phyloP scores from a whole-genome alignment of 2,329 filamentous ascomycete species.

The Ampelomyces quisqualis region DNA sequence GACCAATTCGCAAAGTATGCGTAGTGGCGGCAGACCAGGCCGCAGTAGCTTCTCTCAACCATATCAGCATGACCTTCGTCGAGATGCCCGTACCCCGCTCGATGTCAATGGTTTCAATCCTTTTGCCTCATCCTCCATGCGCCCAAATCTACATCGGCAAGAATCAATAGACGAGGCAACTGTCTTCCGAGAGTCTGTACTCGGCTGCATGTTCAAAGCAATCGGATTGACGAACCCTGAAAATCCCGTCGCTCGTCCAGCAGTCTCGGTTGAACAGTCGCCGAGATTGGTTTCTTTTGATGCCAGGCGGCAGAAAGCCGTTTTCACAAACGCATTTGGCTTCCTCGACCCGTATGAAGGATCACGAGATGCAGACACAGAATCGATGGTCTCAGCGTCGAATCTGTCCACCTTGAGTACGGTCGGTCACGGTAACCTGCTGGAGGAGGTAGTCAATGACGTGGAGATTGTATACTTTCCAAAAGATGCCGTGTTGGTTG shows the following conservation, averaged over 20 bases:
- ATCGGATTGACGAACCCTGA: slow-evolving; percentile 76
- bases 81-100: slow-evolving; percentile 50
- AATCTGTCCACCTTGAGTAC: slow-evolving; percentile 52
- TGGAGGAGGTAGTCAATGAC: slow-evolving; percentile 84
- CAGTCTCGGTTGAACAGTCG: slow-evolving; percentile 77
- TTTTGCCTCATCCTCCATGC: slow-evolving; percentile 38
- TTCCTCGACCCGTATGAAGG: slow-evolving; percentile 83
- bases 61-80: slow-evolving; percentile 45
- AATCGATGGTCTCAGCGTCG: slow-evolving; percentile 68
- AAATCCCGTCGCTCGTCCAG: slow-evolving; percentile 61
- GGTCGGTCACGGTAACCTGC: slow-evolving; percentile 62
- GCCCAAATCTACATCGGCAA: slow-evolving; percentile 61
- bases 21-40: slow-evolving; percentile 56
- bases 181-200: slow-evolving; percentile 82
- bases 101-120: slow-evolving; percentile 47
- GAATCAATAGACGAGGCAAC: slow-evolving; percentile 86
- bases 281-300: slow-evolving; percentile 84
- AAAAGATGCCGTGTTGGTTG: slow-evolving; percentile 88
- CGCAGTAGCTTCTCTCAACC: slow-evolving; percentile 52
- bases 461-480: slow-evolving; percentile 98
- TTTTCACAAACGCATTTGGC: slow-evolving; percentile 85
- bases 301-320: slow-evolving; percentile 72
- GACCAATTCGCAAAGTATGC: slow-evolving; percentile 71
- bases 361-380: slow-evolving; percentile 77
- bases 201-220: slow-evolving; percentile 94